These are phyloP conservation scores for Euphorbia schlechtendalii DNA, from an alignment of 441 rosid genomes.

Conservation along the genomic window DNA sequence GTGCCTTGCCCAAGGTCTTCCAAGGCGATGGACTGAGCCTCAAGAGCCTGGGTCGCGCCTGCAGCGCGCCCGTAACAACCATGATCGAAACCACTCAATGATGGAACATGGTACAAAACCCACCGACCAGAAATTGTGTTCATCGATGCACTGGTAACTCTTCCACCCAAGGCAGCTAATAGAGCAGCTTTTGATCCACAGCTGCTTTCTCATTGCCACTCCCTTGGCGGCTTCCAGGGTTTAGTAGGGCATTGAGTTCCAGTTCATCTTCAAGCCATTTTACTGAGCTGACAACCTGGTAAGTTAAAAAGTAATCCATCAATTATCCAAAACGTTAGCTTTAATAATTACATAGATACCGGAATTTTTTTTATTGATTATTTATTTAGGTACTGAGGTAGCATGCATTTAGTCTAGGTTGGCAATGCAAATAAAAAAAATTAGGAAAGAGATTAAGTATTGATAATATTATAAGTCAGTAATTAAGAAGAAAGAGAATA, in stretches of 20 bases:
- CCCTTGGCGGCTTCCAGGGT: conserved; percentile 86
- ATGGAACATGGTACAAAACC: conserved; percentile 17
- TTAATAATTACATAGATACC: too few relatives aligned
- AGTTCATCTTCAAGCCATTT: conserved; percentile 99
- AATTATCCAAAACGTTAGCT: conserved; percentile 13
- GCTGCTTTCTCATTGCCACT: conserved; percentile 96
- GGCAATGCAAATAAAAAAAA: too few relatives aligned
- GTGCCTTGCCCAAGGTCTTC: too few relatives aligned
- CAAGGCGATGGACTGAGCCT: too few relatives aligned
- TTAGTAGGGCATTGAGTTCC: conserved; percentile 94
- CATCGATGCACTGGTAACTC: conserved; percentile 83
- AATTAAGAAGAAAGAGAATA: too few relatives aligned
- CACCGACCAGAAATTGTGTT: conserved; percentile 79
- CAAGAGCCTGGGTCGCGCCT: too few relatives aligned
- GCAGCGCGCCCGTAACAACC: too few relatives aligned
- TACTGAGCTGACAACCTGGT: conserved; percentile 93
- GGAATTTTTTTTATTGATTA: too few relatives aligned
- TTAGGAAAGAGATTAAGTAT: too few relatives aligned
- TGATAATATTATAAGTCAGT: too few relatives aligned
- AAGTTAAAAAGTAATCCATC: conserved; percentile 12
- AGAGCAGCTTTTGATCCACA: conserved; percentile 76
- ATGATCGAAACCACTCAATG: background rate
- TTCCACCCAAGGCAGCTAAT: conserved; percentile 90
- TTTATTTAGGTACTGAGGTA: too few relatives aligned
- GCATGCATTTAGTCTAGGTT: too few relatives aligned